Conservation (phyloP, 2,329 filamentous ascomycete genomes). For the Fusarium sp. region DNA sequence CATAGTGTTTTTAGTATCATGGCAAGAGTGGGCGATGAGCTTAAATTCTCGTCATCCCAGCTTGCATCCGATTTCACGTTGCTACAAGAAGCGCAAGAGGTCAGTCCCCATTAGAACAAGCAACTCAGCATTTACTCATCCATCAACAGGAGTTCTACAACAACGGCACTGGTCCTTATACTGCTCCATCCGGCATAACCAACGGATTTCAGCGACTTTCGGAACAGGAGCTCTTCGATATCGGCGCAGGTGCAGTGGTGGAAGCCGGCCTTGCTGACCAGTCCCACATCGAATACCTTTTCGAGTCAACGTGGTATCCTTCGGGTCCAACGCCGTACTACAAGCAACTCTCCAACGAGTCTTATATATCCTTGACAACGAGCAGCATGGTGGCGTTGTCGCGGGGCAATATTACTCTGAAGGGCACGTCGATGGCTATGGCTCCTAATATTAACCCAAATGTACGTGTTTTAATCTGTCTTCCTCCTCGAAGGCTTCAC, state of each 20-base stretch:
- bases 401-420: slow-evolving; percentile 5
- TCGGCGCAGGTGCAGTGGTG: slow-evolving; percentile 11
- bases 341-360: neutral
- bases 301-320: slow-evolving; percentile 26
- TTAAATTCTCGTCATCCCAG: slow-evolving; percentile 7
- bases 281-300: slow-evolving; percentile 23
- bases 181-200: slow-evolving; percentile 3
- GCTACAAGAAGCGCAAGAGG: slow-evolving; percentile 9
- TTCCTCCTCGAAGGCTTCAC: neutral
- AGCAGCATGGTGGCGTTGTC: slow-evolving; percentile 27
- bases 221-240: neutral
- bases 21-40: slow-evolving; percentile 1
- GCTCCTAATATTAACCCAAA: slow-evolving; percentile 24
- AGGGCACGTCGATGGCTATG: slow-evolving; percentile 12
- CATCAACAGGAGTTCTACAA: slow-evolving; percentile 1
- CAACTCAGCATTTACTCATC: neutral
- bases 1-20: slow-evolving; percentile 23
- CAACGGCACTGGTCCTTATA: slow-evolving; percentile 14
- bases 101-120: neutral
- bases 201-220: slow-evolving; percentile 22
- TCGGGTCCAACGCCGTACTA: slow-evolving; percentile 18
- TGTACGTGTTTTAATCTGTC: neutral
- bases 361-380: slow-evolving; percentile 14
- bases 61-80: slow-evolving; percentile 1
- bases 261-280: slow-evolving; percentile 17